Base-by-base conservation (phyloP, 129 eudicot genomes). In the Ambrosia artemisiifolia region DNA sequence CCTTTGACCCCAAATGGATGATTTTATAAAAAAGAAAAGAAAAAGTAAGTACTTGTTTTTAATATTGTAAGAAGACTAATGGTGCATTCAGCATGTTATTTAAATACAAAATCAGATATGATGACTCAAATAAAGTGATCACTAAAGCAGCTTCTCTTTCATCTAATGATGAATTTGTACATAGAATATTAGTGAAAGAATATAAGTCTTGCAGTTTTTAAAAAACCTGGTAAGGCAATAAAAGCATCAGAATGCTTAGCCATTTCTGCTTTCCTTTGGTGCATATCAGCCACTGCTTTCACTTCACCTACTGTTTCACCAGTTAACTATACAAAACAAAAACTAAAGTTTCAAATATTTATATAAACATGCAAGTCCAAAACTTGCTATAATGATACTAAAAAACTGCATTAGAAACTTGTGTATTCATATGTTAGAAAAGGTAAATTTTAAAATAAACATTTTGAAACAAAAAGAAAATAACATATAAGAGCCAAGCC, bases 231-330 rank as follows among this genome's bases (percentile, higher is more conserved):
- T 63, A 94, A 84, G 75, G 98, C 98, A 85, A 94, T 94, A 80
- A 94, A 94, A 85, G 98, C 98, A 82, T 94, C 98, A 57, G 98
- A 94, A 75, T 88, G 93, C 86, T 77, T 90, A 80, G 96, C 98
- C 98, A 94, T 94, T 78, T 94, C 98, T 33, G 98, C 98, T 82
- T 94, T 94, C 85, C 98, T 94, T 82, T 94, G 97, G 71, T 94
- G 98, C 98, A 94, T 94, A 81, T 83, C 98, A 81, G 98, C 98
- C 79, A 94, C 98, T 76, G 98, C 97, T 80, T 90, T 94, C 91
- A 90, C 98, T 83, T 94, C 98, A 50, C 98, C 98, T 71, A 94
- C 92, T 75, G 98, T 94, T 78, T 82, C 97, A 70, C 98, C 98
- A 84, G 98, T 94, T 79, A 94, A 83, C 98, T 94, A 33, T 10